Base-by-base conservation (phyloP, 352 stramenopile species). In the Nothophytophthora sp. region DNA sequence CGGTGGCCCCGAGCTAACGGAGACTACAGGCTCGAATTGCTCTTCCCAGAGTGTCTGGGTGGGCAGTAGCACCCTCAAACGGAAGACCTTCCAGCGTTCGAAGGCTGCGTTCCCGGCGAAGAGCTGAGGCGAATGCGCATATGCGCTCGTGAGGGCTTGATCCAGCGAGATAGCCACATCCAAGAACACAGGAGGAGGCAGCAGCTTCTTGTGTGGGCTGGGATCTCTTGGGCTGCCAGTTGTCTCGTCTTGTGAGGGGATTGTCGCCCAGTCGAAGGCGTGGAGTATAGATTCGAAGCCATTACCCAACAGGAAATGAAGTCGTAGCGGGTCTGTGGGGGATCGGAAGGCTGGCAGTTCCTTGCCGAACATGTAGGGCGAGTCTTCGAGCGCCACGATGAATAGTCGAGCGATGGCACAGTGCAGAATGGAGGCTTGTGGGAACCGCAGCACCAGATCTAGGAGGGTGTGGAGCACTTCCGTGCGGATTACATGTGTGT, bases 391-490 rank as follows among this genome's bases (percentile, higher is more conserved):
- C n/a, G 67, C 78, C 24, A 88, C 78, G 50, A 92, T 90, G 43
- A 81, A 92, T 19, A 92, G 58, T 6, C 81, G 63, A 2, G 70
- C 69, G 30, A 88, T 83, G 16, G 76, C 72, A 34, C 72, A 88
- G 35, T 74, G 79, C 30, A 88, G 55, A 55, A 76, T 95, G 48
- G 63, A 90, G 50, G 98, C 88, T 27, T 94, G 81, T 0, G 97
- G 62, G 63, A 95, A 98, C 5, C 92, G 76, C 19, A 96, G 60
- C 55, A 98, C 88, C 29, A 98, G 72, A 58, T 98, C 90, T 15
- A 98, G 83, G 5, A 84, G 54, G 12, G 50, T 33, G 35, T 82
- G 67, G 20, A 89, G 73, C 2, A 65, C 73, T 45, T 67, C 50
- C 13, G 66, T 40, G 0, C 51, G 38, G 42, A 84, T 70, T 16